Evolutionary conservation across 2,329 filamentous ascomycete species (phyloP), one percentile per base, ranked within the genome.

Genomic region (Rutstroemia sp.): DNA sequence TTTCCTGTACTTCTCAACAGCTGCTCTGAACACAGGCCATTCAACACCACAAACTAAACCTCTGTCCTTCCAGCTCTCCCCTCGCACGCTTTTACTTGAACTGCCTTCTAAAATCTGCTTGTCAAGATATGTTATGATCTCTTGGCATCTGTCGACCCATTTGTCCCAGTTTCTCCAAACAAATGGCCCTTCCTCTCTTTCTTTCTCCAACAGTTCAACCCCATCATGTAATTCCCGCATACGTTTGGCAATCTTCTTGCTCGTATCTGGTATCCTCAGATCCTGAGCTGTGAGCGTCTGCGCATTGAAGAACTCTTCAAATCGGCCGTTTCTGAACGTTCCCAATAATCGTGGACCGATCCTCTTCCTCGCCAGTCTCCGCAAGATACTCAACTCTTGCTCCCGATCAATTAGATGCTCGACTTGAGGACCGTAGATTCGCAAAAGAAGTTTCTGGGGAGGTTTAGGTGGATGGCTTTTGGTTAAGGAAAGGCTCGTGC

Each of bases 211-310:
- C 19, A 99, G 76, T 27, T 96, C 91, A 60, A 99, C 87, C 0
- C 94, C 94, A 52, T 96, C 89, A 66, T 99, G 94, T 38, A 99
- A 78, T 71, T 99, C 94, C 60, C 92, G 82, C 90, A 99, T 96
- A 51, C 94, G 88, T 76, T 97, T 97, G 12, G 94, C 92, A 67
- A 99, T 99, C 68, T 96, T 89, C 67, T 82, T 88, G 36, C 88
- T 95, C 0, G 89, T 96, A 50, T 90, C 88, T 0, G 89, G 82
- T 34, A 89, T 82, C 39, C 89, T 86, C 47, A 99, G 73, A 62
- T 95, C 88, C 25, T 81, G 76, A 0, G 87, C 79, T 0, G 86
- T 92, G 44, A 99, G 79, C 0, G 94, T 86, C 39, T 83, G 82
- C 0, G 94, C 91, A 68, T 96, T 83, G 69, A 96, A 88, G 69